Base-by-base conservation (phyloP, 345 rosid genomes). In the Melastoma malabathricum region DNA sequence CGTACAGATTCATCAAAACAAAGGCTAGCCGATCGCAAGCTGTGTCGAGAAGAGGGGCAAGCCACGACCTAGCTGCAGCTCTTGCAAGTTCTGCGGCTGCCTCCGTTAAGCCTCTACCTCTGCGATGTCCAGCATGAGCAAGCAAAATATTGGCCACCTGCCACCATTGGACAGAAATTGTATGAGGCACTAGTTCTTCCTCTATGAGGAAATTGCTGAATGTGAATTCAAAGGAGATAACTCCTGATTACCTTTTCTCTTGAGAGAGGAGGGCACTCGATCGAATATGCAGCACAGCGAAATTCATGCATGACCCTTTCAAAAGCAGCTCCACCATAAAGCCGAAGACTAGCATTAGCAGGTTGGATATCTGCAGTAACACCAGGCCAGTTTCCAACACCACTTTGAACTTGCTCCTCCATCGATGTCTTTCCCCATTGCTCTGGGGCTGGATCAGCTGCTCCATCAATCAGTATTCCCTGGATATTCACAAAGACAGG, bases 251-350 rank as follows among this genome's bases (percentile, higher is more conserved):
- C 98, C 89, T 92, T 92, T 68, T 87, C 98, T 69, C 96, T 80
- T 47, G 98, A 92, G 41, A 87, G 77, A 6, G 78, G 80, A 54
- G 98, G 98, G 55, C 96, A 92, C 59, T 84, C 89, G 27, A 92
- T 80, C 50, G 98, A 92, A 73, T 84, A 92, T 48, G 96, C 88
- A 43, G 98, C 96, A 61, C 98, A 92, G 10, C 86, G 82, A 54
- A 90, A 84, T 62, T 90, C 98, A 65, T 82, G 95, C 65, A 90
- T 77, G 53, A 81, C 95, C 68, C 98, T 79, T 67, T 92, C 96
- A 58, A 87, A 87, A 66, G 98, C 98, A 52, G 98, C 98, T 67
- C 98, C 98, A 59, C 98, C 98, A 56, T 86, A 87, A 27, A 92
- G 96, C 59, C 76, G 76, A 52, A 92, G 96, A 50, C 73, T 77